Percentiles rank a stretch among this genome's conserved stretches.
Conservation (phyloP, 2,329 filamentous ascomycete species). For the Colletotrichum sp. region DNA sequence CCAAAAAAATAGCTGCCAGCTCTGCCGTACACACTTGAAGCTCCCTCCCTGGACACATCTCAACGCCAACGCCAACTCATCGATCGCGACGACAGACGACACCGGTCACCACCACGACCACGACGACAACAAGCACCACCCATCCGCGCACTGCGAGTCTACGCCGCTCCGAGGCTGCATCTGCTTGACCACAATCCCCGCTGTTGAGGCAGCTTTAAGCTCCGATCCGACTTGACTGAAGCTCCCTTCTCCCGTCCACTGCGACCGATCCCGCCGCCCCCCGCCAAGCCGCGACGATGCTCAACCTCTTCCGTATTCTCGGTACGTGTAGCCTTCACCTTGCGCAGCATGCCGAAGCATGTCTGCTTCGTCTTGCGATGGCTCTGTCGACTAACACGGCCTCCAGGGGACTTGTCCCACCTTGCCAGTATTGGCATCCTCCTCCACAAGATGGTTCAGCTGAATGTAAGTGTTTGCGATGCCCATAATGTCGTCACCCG, state of each 20-base stretch:
- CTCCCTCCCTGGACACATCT: not conserved
- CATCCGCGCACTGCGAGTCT: not conserved
- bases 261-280: not conserved
- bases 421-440: conserved; percentile 92
- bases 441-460: conserved; percentile 93
- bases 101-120: not conserved
- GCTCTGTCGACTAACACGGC: conserved; percentile 15
- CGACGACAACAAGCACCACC: not conserved
- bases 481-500: not conserved
- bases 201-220: conserved; percentile 19
- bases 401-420: conserved; percentile 90
- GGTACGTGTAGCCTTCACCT: conserved; percentile 42
- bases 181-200: not conserved
- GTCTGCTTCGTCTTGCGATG: not conserved
- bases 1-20: not conserved
- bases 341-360: not conserved
- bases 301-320: conserved; percentile 65
- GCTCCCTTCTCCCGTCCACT: not conserved
- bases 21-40: conserved; percentile 4
- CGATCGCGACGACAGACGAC: not conserved
- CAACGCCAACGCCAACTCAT: not conserved
- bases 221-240: not conserved
- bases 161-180: not conserved
- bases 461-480: conserved; percentile 69
- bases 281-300: conserved; percentile 43